Evolutionary conservation across 208 protist genomes (phyloP), one percentile per base, ranked within the genome.

Genomic region (Crithidia mellificae): DNA sequence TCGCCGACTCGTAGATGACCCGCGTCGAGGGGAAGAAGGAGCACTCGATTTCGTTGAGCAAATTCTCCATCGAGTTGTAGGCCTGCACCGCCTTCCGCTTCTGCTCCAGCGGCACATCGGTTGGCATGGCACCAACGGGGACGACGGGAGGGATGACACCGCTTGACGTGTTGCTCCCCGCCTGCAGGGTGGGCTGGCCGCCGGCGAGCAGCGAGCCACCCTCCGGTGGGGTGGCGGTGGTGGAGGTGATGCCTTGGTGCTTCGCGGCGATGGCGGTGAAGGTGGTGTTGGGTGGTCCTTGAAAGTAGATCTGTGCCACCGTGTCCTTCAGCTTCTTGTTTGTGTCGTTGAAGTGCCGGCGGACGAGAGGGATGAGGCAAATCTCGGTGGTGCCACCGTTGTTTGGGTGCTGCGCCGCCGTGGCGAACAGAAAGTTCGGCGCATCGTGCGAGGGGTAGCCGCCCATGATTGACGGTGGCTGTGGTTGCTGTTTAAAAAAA

Each of bases 401-500:
- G 56, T 70, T 72, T 9, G 83, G 79, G 17, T 71, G 81, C 66
- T 81, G 74, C n/a, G 91, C 90, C 14, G 85, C 55, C 12, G 87
- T 91, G 24, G 87, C 85, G 81, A 87, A 95, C 39, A 93, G 70
- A 25, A 95, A 85, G 61, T 70, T 80, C 36, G 86, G 79, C 19
- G 86, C 85, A 66, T 95, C 90, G 58, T 93, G 86, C n/a, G 90
- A 95, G 2, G 90, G 90, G 77, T 87, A 92, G 34, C 80, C 90
- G 32, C 90, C 90, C 90, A 95, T 95, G 51, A 56, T n/a, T 70
- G 55, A 43, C 17, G 34, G 11, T 38, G 34, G n/a, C n/a, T n/a
- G n/a, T n/a, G n/a, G n/a, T n/a, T n/a, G n/a, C n/a, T n/a, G n/a
- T n/a, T n/a, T n/a, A n/a, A n/a, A n/a, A n/a, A n/a, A n/a, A n/a